Percentiles rank a stretch among this genome's conserved stretches.
phyloP scores from a whole-genome alignment of 805 yeast species.

The Starmerella tilneyi region DNA sequence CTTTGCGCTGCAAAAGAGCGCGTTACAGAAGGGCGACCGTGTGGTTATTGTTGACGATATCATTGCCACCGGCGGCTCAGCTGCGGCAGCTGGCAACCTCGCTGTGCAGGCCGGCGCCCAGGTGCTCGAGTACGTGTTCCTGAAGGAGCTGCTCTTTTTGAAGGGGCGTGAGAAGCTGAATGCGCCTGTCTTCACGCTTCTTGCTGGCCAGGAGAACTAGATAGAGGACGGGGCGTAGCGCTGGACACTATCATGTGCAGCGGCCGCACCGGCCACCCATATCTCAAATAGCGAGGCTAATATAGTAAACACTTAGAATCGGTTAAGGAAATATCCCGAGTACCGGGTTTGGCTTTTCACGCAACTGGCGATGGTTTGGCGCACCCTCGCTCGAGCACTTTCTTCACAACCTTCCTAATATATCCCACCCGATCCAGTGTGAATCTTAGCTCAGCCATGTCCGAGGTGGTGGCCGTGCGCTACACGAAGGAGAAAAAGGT shows the following conservation, averaged over 20 bases:
- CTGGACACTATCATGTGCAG: no score
- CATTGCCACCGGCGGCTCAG: constrained; percentile 97
- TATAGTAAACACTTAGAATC: no score
- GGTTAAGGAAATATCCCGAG: no score
- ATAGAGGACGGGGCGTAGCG: no score
- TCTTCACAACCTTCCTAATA: no score
- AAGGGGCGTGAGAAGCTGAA: constrained; percentile 81
- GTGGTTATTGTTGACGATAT: constrained; percentile 90
- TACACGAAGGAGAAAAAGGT: constrained; percentile 59
- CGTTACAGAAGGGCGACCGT: constrained; percentile 68
- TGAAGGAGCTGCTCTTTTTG: constrained; percentile 89
- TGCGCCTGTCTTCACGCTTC: constrained; percentile 81
- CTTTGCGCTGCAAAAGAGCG: constrained; percentile 77
- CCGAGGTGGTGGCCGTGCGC: constrained; percentile 9
- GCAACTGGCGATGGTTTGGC: no score
- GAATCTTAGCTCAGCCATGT: constrained; percentile 4
- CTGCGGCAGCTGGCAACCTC: constrained; percentile 83
- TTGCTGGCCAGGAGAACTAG: constrained; percentile 52
- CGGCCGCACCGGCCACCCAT: no score
- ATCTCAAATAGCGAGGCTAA: no score
- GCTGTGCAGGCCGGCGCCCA: constrained; percentile 57
- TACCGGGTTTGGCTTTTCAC: no score
- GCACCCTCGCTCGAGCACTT: neutral
- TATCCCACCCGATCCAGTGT: no score
- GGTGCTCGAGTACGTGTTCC: constrained; percentile 71